Evolutionary conservation across 306 rosid genomes (phyloP).

Genomic region (Oxytropis ochrocephala): DNA sequence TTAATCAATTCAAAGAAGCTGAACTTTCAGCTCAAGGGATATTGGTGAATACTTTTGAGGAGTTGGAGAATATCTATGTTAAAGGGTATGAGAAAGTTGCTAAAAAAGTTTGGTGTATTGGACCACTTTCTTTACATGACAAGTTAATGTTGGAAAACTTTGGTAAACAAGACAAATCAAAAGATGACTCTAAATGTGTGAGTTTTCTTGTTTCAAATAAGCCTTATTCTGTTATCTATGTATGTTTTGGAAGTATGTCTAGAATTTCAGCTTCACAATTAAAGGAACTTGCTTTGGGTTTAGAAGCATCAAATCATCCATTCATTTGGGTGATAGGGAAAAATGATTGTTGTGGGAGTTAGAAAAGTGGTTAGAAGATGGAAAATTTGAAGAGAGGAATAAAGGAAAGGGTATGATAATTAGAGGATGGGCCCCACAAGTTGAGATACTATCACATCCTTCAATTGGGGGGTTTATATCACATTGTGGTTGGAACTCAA

Average conservation of each 20-base stretch:
- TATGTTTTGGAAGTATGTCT: conserved; percentile 55
- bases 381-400: conserved; percentile 39
- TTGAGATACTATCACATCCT: conserved; percentile 43
- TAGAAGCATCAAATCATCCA: conserved; percentile 55
- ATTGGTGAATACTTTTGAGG: conserved; percentile 52
- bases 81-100: conserved; percentile 30
- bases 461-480: conserved; percentile 57
- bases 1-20: conserved; percentile 37
- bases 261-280: conserved; percentile 35
- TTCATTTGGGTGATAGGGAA: conserved; percentile 64
- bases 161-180: conserved; percentile 30
- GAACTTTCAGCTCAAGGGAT: conserved; percentile 44
- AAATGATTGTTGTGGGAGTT: conserved; percentile 31
- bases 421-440: conserved; percentile 73
- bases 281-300: conserved; percentile 46
- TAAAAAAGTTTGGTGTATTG: conserved; percentile 55
- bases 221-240: conserved; percentile 52
- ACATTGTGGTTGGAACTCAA: conserved; percentile 81
- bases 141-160: conserved; percentile 26
- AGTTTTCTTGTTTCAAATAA: conserved; percentile 42
- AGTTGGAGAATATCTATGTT: conserved; percentile 32
- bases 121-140: conserved; percentile 55
- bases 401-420: conserved; percentile 46
- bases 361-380: conserved; percentile 50
- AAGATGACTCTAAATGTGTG: conserved; percentile 24